Evolutionary conservation across 495 filamentous ascomycete species (phyloP), one percentile per base, ranked within the genome.

Genomic region (Lasiosphaeris hirsuta): DNA sequence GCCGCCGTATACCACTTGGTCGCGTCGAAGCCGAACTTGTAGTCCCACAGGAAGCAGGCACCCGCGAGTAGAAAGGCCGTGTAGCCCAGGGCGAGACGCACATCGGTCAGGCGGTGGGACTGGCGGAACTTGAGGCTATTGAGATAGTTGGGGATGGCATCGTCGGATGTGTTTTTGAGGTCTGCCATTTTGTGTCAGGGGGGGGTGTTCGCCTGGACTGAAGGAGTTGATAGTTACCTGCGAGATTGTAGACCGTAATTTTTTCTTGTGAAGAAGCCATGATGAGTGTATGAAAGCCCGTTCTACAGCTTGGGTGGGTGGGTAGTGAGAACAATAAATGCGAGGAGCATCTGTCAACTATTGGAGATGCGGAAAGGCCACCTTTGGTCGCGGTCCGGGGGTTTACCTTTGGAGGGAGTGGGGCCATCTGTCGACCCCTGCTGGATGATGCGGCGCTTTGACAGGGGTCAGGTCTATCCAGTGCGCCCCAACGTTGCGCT

Each of bases 131-230:
- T 79, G 40, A 97, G 86, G 15, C 82, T 86, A 71, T 84, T 90
- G 48, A 97, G 85, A 75, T 97, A 97, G 73, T 91, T 88, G n/a
- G 86, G 82, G 46, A 98, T 84, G 54, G 91, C 90, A 67, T 98
- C 94, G 78, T 98, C 94, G 66, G 87, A 89, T 15, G 92, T 95
- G 70, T 95, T 96, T 74, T 97, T 97, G 55, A 98, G 87, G 69
- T 96, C 94, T 96, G 65, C 7, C 37, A 30, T 10, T 15, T 39
- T 42, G 55, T 47, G 37, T 34, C 44, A 10, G 40, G 30, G 17
- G 7, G 35, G 46, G 39, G 11, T 34, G 57, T 43, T 11, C 4
- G 14, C 13, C 14, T n/a, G 30, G 54, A 30, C 18, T 56, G 30
- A 38, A 35, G 50, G 42, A 35, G 38, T 23, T 41, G 42, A 50